Evolutionary conservation across 148 eudicot genomes (phyloP), one percentile per base, ranked within the genome.

Genomic region (Gaultheria prostrata): DNA sequence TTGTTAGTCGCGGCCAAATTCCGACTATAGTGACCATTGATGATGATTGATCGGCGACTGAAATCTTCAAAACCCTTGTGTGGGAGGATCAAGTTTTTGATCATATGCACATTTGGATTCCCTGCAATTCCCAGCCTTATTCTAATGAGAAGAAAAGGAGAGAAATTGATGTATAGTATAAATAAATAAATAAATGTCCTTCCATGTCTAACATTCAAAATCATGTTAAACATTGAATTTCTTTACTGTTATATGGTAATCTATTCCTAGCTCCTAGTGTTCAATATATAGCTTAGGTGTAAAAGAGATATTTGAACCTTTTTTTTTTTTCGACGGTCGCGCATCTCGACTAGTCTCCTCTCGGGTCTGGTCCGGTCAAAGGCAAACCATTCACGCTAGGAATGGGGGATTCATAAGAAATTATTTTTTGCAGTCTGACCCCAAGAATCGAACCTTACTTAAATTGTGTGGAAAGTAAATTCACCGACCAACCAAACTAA

Each of bases 1-100:
- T 93, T 35, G 90, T 90, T 8, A 84, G 91, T 87, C 88, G 78
- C 65, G 92, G 95, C 57, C 95, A 94, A 85, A 93, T 94, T 74
- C 93, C 94, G 9, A 94, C 91, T 24, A 33, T 94, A 17, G 84
- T 89, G 83, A 86, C 88, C 14, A 15, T 13, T 26, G 86, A 83
- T 1, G 87, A 50, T 14, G n/a, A 50, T 28, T 50, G 79, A 87
- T 79, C 21, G 11, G 75, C 15, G 50, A 63, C 65, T 6, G 4
- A 45, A 79, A 32, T 59, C 32, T n/a, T 26, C 32, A 13, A 45
- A 8, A 12, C 35, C 53, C 48, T 46, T 21, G 17, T 61, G 50
- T 57, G 71, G 82, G 73, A 61, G 53, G 82, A 61, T 15, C 54
- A 15, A 80, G 82, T n/a, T 80, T 65, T 51, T 76, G 20, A 48